These are phyloP conservation scores for Gossypium gossypioides DNA, from an alignment of 441 rosid species.

Conservation along the genomic window DNA sequence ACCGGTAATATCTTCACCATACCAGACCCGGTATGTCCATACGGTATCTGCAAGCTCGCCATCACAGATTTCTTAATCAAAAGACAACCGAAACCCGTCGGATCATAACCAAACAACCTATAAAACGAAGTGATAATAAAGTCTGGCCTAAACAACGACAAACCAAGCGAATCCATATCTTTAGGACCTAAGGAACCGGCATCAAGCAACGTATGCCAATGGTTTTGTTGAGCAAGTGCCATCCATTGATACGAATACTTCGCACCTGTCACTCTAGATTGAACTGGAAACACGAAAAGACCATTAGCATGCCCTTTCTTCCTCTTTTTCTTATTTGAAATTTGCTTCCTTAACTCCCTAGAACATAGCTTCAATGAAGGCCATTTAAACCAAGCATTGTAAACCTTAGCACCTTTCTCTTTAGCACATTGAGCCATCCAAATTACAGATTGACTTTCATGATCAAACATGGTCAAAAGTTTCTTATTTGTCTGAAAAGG, in stretches of 20 bases:
- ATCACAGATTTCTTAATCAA: constrained; percentile 65
- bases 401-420: constrained; percentile 63
- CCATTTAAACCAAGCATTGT: constrained; percentile 67
- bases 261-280: constrained; percentile 57
- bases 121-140: constrained; percentile 64
- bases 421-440: constrained; percentile 68
- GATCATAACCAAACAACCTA: constrained; percentile 56
- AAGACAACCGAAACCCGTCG: constrained; percentile 67
- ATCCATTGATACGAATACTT: constrained; percentile 76
- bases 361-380: constrained; percentile 59
- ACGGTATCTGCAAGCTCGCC: constrained; percentile 49
- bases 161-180: constrained; percentile 69
- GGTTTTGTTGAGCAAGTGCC: constrained; percentile 65
- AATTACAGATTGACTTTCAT: constrained; percentile 62
- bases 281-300: constrained; percentile 64
- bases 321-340: constrained; percentile 46
- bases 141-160: constrained; percentile 59
- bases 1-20: constrained; percentile 59
- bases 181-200: constrained; percentile 77
- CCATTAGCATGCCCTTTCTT: constrained; percentile 53
- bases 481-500: constrained; percentile 55
- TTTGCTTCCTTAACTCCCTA: constrained; percentile 52
- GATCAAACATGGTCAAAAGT: constrained; percentile 61
- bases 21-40: constrained; percentile 49
- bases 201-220: constrained; percentile 65